These are phyloP conservation scores for Suillus subaureus DNA, from an alignment of 768 basidiomycete genomes.

Conservation along the genomic window DNA sequence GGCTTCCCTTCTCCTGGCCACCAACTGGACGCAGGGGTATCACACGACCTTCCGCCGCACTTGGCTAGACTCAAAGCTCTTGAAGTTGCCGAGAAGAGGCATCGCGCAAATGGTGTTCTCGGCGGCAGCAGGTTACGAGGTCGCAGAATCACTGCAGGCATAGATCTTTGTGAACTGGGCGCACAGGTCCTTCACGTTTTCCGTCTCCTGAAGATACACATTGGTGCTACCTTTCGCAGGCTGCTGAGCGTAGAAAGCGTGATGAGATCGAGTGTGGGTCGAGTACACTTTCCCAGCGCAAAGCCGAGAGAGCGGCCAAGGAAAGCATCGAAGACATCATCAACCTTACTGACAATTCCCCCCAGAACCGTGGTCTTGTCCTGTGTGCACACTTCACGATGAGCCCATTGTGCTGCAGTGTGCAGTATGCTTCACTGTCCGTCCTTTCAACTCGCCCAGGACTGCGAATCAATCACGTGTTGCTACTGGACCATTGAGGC, in stretches of 20 bases:
- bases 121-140: constrained; percentile 67
- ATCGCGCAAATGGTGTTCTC: constrained; percentile 44
- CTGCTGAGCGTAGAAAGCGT: constrained; percentile 75
- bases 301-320: constrained; percentile 69
- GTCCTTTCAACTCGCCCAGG: constrained; percentile 29
- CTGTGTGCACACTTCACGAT: constrained; percentile 66
- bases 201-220: neutral
- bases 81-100: constrained; percentile 79
- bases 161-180: constrained; percentile 72
- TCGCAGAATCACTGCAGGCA: constrained; percentile 36
- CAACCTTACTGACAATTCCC: constrained; percentile 51
- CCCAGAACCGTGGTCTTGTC: constrained; percentile 46
- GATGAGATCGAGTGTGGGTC: constrained; percentile 81
- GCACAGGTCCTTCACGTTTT: constrained; percentile 54
- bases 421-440: constrained; percentile 49
- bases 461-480: neutral
- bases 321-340: constrained; percentile 61
- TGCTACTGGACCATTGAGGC: constrained; percentile 29
- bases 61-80: constrained; percentile 68
- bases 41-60: constrained; percentile 69
- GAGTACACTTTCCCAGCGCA: constrained; percentile 53
- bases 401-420: constrained; percentile 48
- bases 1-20: constrained; percentile 91
- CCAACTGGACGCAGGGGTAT: constrained; percentile 66
- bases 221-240: constrained; percentile 46